Base-by-base conservation (phyloP, 2,329 filamentous ascomycete genomes). In the Ophiocordyceps sinensis region DNA sequence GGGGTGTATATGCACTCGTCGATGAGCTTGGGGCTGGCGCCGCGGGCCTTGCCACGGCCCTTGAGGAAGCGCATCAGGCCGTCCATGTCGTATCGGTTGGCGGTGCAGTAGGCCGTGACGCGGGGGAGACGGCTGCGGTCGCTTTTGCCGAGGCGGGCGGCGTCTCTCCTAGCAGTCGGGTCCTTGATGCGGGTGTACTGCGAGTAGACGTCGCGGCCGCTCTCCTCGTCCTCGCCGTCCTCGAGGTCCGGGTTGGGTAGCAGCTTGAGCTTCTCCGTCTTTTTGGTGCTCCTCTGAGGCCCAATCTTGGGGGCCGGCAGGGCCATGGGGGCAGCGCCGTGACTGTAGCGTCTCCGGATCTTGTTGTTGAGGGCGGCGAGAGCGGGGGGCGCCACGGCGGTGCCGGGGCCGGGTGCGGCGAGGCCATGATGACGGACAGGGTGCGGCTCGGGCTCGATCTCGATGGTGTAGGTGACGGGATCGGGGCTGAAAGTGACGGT, bases 131-230 rank as follows among this genome's bases (percentile, higher is more conserved):
- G 75, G 47, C 86, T 82, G 43, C 91, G 75, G 59, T 98, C 91
- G 32, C 89, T 88, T 61, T 96, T 98, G 31, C 91, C 91, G 34
- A 98, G 63, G 42, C 88, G 72, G 26, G 91, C 91, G 14, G 91
- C 91, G 68, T 96, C 89, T 53, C 91, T 76, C 46, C 91, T 72
- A 9, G 91, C 91, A 1, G 82, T 94, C 1, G 89, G 88, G 55
- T 98, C 91, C 60, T 96, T 96, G 64, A 98, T 98, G 36, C 91
- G 76, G 9, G 89, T 94, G 59, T 95, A 96, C 60, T 98, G 91
- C 23, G 88, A 89, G 64, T 98, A 98, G 28, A 98, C 91, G 58
- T 98, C 91, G 48, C 88, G 73, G 10, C 88, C 87, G 53, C 85
- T 91, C 61, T 95, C 89, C 54, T 94, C 89, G 46, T 96, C 88